Conservation (phyloP, 2,329 filamentous ascomycete genomes). For the Plectosphaerella plurivora region DNA sequence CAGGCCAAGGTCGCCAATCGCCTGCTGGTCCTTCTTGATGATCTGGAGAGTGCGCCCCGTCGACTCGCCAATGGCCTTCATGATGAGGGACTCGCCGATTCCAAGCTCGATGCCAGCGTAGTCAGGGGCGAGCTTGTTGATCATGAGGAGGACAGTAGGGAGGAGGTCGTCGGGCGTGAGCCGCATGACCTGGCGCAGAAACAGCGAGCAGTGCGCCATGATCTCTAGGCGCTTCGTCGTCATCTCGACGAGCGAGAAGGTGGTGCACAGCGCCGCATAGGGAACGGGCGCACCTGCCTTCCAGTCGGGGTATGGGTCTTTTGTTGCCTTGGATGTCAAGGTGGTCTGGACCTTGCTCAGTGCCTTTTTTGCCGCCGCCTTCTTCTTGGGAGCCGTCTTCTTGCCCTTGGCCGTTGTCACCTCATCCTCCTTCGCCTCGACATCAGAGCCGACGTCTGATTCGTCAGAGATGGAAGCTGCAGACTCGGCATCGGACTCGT, state of each 20-base stretch:
- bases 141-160: slow-evolving; percentile 88
- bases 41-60: slow-evolving; percentile 83
- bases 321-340: slow-evolving; percentile 40
- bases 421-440: slow-evolving; percentile 45
- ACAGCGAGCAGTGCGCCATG: slow-evolving; percentile 80
- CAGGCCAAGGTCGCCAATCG: slow-evolving; percentile 91
- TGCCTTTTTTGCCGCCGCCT: slow-evolving; percentile 61
- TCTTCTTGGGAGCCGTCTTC: slow-evolving; percentile 73
- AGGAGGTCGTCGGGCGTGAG: slow-evolving; percentile 85
- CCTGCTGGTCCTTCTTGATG: slow-evolving; percentile 93
- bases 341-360: not conserved
- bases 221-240: slow-evolving; percentile 90
- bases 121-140: slow-evolving; percentile 95
- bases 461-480: slow-evolving; percentile 26
- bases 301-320: slow-evolving; percentile 95
- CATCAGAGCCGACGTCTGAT: slow-evolving; percentile 42
- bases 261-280: slow-evolving; percentile 90
- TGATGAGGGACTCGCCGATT: slow-evolving; percentile 97
- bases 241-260: slow-evolving; percentile 91
- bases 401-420: slow-evolving; percentile 66
- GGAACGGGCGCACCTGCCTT: slow-evolving; percentile 82
- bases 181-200: slow-evolving; percentile 89
- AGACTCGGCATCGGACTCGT: slow-evolving; percentile 18
- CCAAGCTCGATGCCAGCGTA: slow-evolving; percentile 95
- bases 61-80: slow-evolving; percentile 95